Conservation (phyloP, 148 eudicot species). For the Cornus controversa region DNA sequence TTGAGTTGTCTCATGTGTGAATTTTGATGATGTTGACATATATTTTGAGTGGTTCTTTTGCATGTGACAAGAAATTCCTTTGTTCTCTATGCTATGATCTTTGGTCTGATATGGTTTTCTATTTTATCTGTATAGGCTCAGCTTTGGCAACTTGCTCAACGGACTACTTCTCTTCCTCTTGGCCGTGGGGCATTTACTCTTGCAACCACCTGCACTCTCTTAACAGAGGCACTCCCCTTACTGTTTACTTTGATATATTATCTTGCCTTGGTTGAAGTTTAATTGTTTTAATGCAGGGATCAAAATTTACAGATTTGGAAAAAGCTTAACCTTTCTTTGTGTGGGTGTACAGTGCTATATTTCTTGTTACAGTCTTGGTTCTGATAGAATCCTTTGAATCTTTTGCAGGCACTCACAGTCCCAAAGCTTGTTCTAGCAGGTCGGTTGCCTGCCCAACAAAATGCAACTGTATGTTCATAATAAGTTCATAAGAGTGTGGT, state of each 20-base stretch:
- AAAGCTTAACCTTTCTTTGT: background rate
- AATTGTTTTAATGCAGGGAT: background rate
- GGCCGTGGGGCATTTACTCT: slow-evolving; percentile 99
- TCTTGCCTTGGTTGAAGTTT: background rate
- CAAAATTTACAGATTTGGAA: background rate
- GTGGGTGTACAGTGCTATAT: background rate
- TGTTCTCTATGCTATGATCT: background rate
- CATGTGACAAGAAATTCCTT: background rate
- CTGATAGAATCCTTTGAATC: slow-evolving; percentile 12
- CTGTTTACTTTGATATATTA: slow-evolving; percentile 9
- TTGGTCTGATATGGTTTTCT: slow-evolving; percentile 12
- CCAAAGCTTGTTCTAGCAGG: slow-evolving; percentile 97
- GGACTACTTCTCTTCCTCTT: slow-evolving; percentile 94
- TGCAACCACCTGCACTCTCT: slow-evolving; percentile 82
- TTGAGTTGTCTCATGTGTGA: no score
- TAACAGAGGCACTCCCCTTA: slow-evolving; percentile 69
- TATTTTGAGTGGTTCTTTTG: background rate
- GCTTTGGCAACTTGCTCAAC: slow-evolving; percentile 96
- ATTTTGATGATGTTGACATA: no score
- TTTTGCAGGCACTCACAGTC: slow-evolving; percentile 77
- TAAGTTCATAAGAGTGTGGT: slow-evolving; percentile 4
- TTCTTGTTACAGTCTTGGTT: background rate
- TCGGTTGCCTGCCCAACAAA: slow-evolving; percentile 93
- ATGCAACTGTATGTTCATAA: slow-evolving; percentile 71
- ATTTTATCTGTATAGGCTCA: slow-evolving; percentile 56